Evolutionary conservation across 2,329 filamentous ascomycete genomes (phyloP).

Genomic region (Fusarium decemcellulare): DNA sequence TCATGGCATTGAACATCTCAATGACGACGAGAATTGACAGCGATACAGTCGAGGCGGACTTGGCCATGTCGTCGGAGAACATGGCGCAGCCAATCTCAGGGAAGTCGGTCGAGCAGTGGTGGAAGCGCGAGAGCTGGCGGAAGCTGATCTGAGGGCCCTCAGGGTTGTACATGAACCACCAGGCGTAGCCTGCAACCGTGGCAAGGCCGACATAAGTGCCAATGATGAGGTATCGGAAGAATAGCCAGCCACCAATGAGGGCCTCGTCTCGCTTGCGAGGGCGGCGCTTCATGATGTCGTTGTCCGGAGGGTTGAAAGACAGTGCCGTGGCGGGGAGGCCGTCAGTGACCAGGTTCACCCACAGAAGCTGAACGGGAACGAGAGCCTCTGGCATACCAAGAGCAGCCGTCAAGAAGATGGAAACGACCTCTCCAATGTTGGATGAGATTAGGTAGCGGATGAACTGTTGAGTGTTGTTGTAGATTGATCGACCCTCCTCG

Average conservation of each 20-base stretch:
- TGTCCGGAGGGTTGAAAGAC: conserved; percentile 98
- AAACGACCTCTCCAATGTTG: conserved; percentile 99
- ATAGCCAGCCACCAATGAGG: conserved; percentile 94
- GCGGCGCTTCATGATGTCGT: conserved; percentile 95
- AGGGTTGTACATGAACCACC: conserved; percentile 99
- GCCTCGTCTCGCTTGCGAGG: conserved; percentile 94
- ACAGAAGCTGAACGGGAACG: conserved; percentile 96
- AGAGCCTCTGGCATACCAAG: conserved; percentile 98
- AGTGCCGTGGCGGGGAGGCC: conserved; percentile 96
- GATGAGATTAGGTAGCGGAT: conserved; percentile 99
- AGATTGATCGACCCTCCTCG: conserved; percentile 97
- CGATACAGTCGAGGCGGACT: conserved; percentile 92
- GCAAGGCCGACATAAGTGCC: conserved; percentile 95
- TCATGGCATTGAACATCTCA: conserved; percentile 99
- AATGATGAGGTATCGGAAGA: conserved; percentile 97
- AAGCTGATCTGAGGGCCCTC: conserved; percentile 93
- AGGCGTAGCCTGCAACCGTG: conserved; percentile 97
- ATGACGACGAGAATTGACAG: conserved; percentile 95
- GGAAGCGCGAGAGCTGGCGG: conserved; percentile 92
- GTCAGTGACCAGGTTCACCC: conserved; percentile 99
- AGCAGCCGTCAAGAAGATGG: conserved; percentile 97
- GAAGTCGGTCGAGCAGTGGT: conserved; percentile 89
- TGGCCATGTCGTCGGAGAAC: conserved; percentile 88
- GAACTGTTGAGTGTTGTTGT: conserved; percentile 99
- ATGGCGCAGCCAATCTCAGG: conserved; percentile 92